Evolutionary conservation across 176 grass and related monocot species (phyloP).

Genomic region (Poa annua): DNA sequence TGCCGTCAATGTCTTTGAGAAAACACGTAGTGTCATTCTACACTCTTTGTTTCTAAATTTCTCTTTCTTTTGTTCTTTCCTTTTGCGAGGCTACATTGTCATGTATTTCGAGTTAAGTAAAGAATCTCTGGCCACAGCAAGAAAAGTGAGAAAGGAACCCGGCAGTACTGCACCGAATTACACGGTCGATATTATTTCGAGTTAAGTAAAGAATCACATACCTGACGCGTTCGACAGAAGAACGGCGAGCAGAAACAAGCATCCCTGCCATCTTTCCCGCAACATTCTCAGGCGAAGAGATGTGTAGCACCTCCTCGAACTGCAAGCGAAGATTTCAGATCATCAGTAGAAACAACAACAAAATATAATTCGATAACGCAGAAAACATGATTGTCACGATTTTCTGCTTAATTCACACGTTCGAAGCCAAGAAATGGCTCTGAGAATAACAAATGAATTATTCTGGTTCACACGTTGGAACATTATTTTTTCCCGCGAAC

Average conservation of each 20-base stretch:
- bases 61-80: neutral
- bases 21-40: neutral
- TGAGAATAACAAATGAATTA: no score
- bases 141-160: neutral
- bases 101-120: slow-evolving; percentile 39
- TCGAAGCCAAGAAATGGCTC: no score
- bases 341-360: no score
- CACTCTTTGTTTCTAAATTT: neutral
- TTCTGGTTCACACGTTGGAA: neutral
- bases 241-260: slow-evolving; percentile 45
- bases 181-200: neutral
- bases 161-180: neutral
- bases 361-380: neutral
- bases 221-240: slow-evolving; percentile 56
- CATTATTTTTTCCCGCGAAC: neutral
- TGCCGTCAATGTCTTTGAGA: neutral
- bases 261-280: slow-evolving; percentile 51
- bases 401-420: neutral
- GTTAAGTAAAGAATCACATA: slow-evolving; percentile 31
- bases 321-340: neutral
- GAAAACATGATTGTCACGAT: neutral
- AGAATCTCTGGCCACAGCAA: slow-evolving; percentile 24
- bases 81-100: neutral
- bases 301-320: neutral
- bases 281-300: slow-evolving; percentile 42